phyloP scores from a whole-genome alignment of 2,329 filamentous ascomycete genomes.

The Paraphoma chrysanthemicola region DNA sequence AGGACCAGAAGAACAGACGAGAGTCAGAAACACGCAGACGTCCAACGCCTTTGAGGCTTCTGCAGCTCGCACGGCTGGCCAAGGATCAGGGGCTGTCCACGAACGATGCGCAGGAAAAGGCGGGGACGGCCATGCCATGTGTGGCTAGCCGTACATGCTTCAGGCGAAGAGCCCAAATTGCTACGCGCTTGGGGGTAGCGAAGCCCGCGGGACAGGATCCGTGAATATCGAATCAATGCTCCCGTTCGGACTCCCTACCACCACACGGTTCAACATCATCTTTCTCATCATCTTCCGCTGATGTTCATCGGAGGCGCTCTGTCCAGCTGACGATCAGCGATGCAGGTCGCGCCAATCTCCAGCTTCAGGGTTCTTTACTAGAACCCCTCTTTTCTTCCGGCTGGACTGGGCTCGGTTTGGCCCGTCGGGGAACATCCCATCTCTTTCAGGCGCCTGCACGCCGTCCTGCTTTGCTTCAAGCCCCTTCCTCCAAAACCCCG shows the following conservation, averaged over 20 bases:
- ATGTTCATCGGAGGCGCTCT: slow-evolving; percentile 23
- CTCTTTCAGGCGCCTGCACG: slow-evolving; percentile 40
- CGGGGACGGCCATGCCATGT: slow-evolving; percentile 49
- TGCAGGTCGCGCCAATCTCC: slow-evolving; percentile 14
- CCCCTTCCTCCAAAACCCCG: slow-evolving; percentile 38
- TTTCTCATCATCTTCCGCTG: slow-evolving; percentile 28
- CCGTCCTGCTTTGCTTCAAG: slow-evolving; percentile 46
- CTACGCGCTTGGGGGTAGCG: slow-evolving; percentile 43
- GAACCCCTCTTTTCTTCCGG: slow-evolving; percentile 35
- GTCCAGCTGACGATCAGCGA: slow-evolving; percentile 26
- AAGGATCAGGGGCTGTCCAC: slow-evolving; percentile 49
- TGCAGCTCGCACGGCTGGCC: slow-evolving; percentile 46
- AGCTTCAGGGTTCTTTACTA: slow-evolving; percentile 22
- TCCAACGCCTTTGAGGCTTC: slow-evolving; percentile 51
- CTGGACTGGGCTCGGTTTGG: slow-evolving; percentile 32
- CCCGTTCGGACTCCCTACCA: slow-evolving; percentile 35
- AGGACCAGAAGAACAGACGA: slow-evolving; percentile 42
- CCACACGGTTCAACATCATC: slow-evolving; percentile 33
- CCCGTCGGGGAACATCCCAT: slow-evolving; percentile 25
- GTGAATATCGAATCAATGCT: slow-evolving; percentile 39
- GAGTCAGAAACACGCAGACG: slow-evolving; percentile 41
- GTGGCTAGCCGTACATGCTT: slow-evolving; percentile 47
- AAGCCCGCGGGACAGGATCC: slow-evolving; percentile 34
- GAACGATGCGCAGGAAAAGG: slow-evolving; percentile 50
- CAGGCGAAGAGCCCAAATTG: slow-evolving; percentile 49